Evolutionary conservation across 176 grass and related monocot species (phyloP), one percentile per base, ranked within the genome.

Genomic region (Ensete glaucum): DNA sequence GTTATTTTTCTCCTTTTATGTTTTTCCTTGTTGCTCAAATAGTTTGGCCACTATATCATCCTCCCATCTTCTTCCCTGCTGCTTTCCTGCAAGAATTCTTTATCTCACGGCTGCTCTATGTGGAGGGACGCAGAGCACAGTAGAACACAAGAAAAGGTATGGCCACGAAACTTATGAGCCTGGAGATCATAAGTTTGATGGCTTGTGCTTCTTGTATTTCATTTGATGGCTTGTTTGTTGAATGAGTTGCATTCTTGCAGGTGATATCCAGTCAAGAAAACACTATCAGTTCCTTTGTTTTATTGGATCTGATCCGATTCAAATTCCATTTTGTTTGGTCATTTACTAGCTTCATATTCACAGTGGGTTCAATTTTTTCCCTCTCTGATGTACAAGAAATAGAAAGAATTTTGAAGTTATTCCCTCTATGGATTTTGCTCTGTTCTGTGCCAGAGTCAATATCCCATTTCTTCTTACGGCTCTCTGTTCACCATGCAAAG

Each of bases 401-500:
- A 14, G 22, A 25, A 24, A 64, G 11, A 64, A 64, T 11, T 11
- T 24, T 25, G n/a, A 64, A 43, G 34, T 6, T 43, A 1, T 43
- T 24, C 23, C 21, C 3, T 26, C 23, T 3, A 70, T 70, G 67
- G 48, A 70, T 0, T n/a, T 22, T 51, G 1, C 67, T 52, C 27
- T 20, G 81, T 82, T 86, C 29, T 93, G 87, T 81, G 78, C 90
- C 56, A 85, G 88, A 87, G 77, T 82, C 71, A 97, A 84, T 77
- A 76, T 88, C 34, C 79, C 93, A 49, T 71, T 90, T 79, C 79
- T 96, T 76, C 67, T 90, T 64, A 64, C 86, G 11, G 81, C 81
- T 16, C 85, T 93, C 73, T 97, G 90, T 68, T 90, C 87, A 27
- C 88, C 90, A 74, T 90, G 90, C 73, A 93, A 93, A 90, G 83